Conservation (phyloP, 768 basidiomycete species). For the Calocybe gangraenosa region DNA sequence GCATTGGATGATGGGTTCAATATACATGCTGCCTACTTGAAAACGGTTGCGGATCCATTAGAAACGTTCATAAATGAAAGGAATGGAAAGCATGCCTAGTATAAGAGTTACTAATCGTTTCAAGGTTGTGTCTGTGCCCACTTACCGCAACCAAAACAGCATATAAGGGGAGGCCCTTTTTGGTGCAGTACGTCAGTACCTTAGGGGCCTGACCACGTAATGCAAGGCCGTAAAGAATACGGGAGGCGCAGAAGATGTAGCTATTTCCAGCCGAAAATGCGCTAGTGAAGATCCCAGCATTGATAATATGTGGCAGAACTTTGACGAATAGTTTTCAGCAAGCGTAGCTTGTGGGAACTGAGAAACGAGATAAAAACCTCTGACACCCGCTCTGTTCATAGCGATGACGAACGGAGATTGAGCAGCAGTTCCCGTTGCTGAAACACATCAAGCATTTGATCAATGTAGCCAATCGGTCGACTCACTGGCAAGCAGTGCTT, state of each 20-base stretch:
- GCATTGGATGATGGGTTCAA: too few species aligned
- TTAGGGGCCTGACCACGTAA: slow-evolving; percentile 47
- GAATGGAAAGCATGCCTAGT: slow-evolving; percentile 37
- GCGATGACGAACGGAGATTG: slow-evolving; percentile 86
- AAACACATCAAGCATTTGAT: neutral
- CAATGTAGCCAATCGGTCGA: neutral
- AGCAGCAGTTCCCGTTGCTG: slow-evolving; percentile 58
- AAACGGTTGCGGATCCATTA: slow-evolving; percentile 51
- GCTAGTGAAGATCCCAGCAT: slow-evolving; percentile 65
- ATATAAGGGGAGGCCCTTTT: slow-evolving; percentile 42
- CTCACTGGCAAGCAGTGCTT: slow-evolving; percentile 38
- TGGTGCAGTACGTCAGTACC: slow-evolving; percentile 40
- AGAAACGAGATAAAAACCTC: slow-evolving; percentile 44
- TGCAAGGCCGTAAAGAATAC: slow-evolving; percentile 50
- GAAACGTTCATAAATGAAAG: slow-evolving; percentile 66
- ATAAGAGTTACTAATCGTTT: neutral
- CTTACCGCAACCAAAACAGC: slow-evolving; percentile 33
- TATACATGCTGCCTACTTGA: slow-evolving; percentile 40
- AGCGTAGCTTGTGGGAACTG: too few species aligned
- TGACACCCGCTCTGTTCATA: slow-evolving; percentile 66
- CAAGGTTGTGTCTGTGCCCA: neutral
- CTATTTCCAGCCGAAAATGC: slow-evolving; percentile 74
- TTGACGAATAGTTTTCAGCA: slow-evolving; percentile 13
- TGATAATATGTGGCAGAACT: slow-evolving; percentile 65
- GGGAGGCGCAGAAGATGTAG: slow-evolving; percentile 52